phyloP scores from a whole-genome alignment of 2,329 filamentous ascomycete genomes.

The Colletotrichum sojae region DNA sequence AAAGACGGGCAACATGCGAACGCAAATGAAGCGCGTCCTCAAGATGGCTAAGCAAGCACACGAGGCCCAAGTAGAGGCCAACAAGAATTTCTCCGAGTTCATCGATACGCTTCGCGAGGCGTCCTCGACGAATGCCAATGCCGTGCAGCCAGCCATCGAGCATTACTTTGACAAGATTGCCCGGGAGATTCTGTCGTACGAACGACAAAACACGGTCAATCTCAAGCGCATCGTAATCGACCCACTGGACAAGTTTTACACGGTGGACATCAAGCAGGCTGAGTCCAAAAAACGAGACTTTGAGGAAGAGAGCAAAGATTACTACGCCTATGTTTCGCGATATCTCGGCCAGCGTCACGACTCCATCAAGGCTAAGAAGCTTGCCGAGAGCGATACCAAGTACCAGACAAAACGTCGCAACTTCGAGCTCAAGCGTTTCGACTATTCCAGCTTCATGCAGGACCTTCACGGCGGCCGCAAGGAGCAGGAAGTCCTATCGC shows the following conservation, averaged over 20 bases:
- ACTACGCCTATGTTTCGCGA: conserved; percentile 93
- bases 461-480: conserved; percentile 99
- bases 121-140: conserved; percentile 91
- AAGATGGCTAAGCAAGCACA: conserved; percentile 94
- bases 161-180: conserved; percentile 99
- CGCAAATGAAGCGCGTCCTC: conserved; percentile 95
- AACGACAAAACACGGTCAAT: conserved; percentile 85
- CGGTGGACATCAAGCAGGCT: conserved; percentile 96
- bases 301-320: conserved; percentile 98
- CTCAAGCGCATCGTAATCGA: conserved; percentile 96
- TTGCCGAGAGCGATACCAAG: conserved; percentile 93
- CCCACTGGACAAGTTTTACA: conserved; percentile 91
- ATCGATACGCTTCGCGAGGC: conserved; percentile 90
- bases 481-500: conserved; percentile 95
- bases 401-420: conserved; percentile 94
- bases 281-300: conserved; percentile 98
- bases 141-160: conserved; percentile 95
- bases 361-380: conserved; percentile 97
- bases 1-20: conserved; percentile 94
- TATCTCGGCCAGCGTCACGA: conserved; percentile 98
- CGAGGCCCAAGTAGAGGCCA: conserved; percentile 83
- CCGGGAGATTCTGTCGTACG: conserved; percentile 88
- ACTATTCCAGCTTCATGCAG: conserved; percentile 99
- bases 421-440: conserved; percentile 97
- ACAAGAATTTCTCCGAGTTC: conserved; percentile 86